Percentiles rank a stretch among this genome's conserved stretches.
Conservation (phyloP, 805 yeast species). For the Jamesozyma spencerorum region DNA sequence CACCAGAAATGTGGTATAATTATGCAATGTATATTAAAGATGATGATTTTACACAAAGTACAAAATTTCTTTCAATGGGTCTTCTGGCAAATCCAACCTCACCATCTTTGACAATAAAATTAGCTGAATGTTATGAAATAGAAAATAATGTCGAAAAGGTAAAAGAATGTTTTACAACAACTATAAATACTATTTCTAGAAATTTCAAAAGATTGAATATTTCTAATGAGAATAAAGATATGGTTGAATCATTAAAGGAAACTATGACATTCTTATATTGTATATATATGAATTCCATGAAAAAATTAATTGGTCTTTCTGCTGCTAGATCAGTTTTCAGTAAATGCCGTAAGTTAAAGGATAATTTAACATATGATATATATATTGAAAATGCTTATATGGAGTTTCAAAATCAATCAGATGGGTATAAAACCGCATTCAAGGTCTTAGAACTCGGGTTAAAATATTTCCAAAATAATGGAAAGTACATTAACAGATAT, state of each 20-base stretch:
- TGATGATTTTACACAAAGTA: conserved; percentile 14
- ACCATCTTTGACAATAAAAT: conserved; percentile 51
- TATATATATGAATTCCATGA: conserved; percentile 60
- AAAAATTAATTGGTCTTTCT: conserved; percentile 55
- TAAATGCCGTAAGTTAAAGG: conserved; percentile 52
- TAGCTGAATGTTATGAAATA: conserved; percentile 63
- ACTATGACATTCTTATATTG: conserved; percentile 56
- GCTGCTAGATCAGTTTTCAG: conserved; percentile 69
- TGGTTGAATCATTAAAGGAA: conserved; percentile 7
- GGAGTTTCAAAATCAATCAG: conserved; percentile 54
- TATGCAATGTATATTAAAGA: conserved; percentile 25
- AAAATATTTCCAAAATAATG: conserved; percentile 43
- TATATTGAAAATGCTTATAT: conserved; percentile 74
- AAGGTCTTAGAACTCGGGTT: conserved; percentile 75
- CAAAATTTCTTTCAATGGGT: conserved; percentile 41
- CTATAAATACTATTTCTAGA: conserved; percentile 39
- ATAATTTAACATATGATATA: conserved; percentile 57
- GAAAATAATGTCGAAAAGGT: conserved; percentile 44
- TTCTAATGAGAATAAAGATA: conserved; percentile 6
- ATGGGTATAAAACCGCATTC: conserved; percentile 57
- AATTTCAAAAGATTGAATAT: conserved; percentile 26
- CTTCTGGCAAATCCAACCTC: conserved; percentile 60
- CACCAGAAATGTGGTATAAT: conserved; percentile 34
- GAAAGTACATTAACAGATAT: conserved; percentile 58
- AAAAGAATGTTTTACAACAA: conserved; percentile 38